A percentile compares a stretch with the other conserved stretches of the same genome.
Evolutionary conservation across 75 land plant genomes (phyloP).

Genomic region (Pseudotsuga menziesii): DNA sequence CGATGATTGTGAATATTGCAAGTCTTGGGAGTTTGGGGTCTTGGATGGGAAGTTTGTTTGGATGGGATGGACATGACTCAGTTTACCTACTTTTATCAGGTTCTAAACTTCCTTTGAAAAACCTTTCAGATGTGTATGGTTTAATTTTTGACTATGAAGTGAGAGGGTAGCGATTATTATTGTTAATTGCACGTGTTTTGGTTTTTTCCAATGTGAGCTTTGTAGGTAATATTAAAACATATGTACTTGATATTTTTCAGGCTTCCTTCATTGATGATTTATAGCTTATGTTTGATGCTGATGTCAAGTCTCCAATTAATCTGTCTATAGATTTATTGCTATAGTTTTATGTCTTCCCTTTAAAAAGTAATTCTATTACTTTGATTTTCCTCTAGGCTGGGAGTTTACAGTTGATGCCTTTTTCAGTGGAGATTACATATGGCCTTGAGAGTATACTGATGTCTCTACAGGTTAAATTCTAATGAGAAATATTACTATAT

Average conservation of each 20-base stretch:
- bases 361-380: too few species aligned
- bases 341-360: not conserved
- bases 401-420: conserved; percentile 72
- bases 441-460: conserved; percentile 96
- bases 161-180: not conserved
- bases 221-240: not conserved
- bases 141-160: not conserved
- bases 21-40: conserved; percentile 98
- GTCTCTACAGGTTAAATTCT: conserved; percentile 70
- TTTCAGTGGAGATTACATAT: conserved; percentile 96
- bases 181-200: not conserved
- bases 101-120: conserved; percentile 6
- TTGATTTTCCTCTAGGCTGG: conserved; percentile 83
- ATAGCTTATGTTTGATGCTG: not conserved
- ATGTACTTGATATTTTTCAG: not conserved
- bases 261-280: not conserved
- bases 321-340: not conserved
- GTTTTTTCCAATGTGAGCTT: not conserved
- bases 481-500: not conserved
- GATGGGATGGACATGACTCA: conserved; percentile 99
- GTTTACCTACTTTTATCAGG: conserved; percentile 98
- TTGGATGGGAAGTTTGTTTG: conserved; percentile 99
- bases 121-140: not conserved
- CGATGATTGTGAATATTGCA: conserved; percentile 16
- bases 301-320: not conserved